A percentile compares a stretch with the other conserved stretches of the same genome.
Evolutionary conservation across 2,329 filamentous ascomycete species (phyloP).

Genomic region (Calonectria pseudoreteaudii): DNA sequence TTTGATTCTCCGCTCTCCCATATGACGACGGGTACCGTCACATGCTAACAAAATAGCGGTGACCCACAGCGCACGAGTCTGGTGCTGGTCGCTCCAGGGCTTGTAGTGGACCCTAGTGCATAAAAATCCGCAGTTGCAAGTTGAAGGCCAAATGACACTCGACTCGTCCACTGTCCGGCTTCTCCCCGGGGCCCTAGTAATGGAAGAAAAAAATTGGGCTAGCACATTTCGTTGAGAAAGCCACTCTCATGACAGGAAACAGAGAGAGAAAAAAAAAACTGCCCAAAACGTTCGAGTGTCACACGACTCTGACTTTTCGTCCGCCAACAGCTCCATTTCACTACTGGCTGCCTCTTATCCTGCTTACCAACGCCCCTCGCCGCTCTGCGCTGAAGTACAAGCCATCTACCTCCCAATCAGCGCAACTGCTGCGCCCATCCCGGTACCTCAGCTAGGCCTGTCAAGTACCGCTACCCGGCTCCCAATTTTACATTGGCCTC

Average conservation of each 20-base stretch:
- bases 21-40: slow-evolving; percentile 12
- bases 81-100: slow-evolving; percentile 8
- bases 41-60: slow-evolving; percentile 19
- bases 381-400: not conserved
- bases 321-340: slow-evolving; percentile 3
- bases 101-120: slow-evolving; percentile 4
- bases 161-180: slow-evolving; percentile 11
- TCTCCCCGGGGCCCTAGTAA: slow-evolving; percentile 19
- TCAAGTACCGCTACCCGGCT: not conserved
- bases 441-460: slow-evolving; percentile 3
- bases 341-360: slow-evolving; percentile 14
- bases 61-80: slow-evolving; percentile 11
- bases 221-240: slow-evolving; percentile 18
- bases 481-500: slow-evolving; percentile 10
- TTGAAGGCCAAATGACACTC: slow-evolving; percentile 3
- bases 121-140: not conserved
- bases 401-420: not conserved
- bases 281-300: slow-evolving; percentile 30
- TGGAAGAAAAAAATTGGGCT: slow-evolving; percentile 4
- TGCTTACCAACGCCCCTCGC: not conserved
- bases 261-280: slow-evolving; percentile 26
- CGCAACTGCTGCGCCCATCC: not conserved
- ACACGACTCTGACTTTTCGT: slow-evolving; percentile 35
- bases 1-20: not conserved
- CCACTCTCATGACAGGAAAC: slow-evolving; percentile 23